Evolutionary conservation across 2,329 filamentous ascomycete genomes (phyloP).

Genomic region (Diaporthe aspalathi): DNA sequence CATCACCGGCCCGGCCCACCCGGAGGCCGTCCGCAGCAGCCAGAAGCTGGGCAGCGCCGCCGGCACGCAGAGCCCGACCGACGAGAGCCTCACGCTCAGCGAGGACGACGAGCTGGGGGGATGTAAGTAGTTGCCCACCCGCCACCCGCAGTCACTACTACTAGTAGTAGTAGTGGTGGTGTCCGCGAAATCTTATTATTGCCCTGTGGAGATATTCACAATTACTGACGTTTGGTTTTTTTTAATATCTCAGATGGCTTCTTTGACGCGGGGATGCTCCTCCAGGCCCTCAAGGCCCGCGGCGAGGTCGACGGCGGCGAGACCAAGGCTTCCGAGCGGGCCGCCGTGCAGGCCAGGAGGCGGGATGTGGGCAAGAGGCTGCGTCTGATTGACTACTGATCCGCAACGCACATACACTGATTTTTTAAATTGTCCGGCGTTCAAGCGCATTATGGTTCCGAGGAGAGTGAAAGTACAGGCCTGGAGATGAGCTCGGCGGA

Average conservation of each 20-base stretch:
- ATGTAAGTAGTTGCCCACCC: constrained; percentile 78
- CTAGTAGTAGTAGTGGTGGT: no score
- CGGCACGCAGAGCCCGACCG: constrained; percentile 68
- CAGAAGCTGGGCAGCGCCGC: constrained; percentile 46
- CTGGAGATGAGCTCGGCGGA: background rate
- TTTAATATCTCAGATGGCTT: constrained; percentile 79
- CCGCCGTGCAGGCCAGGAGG: constrained; percentile 67
- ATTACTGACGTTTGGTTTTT: constrained; percentile 44
- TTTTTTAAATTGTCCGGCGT: background rate
- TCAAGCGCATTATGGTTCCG: background rate
- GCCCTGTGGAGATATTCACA: no score
- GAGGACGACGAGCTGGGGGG: constrained; percentile 92
- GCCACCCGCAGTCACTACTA: no score
- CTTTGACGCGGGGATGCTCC: constrained; percentile 95
- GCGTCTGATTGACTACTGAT: constrained; percentile 74
- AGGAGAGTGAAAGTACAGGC: no score
- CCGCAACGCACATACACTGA: background rate
- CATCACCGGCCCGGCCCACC: constrained; percentile 66
- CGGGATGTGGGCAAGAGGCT: constrained; percentile 81
- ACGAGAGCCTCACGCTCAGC: constrained; percentile 78
- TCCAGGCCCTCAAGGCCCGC: constrained; percentile 85
- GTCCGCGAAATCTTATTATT: no score
- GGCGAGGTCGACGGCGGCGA: constrained; percentile 66
- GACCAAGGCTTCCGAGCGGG: constrained; percentile 67
- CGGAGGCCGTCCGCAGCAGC: constrained; percentile 58